Evolutionary conservation across 306 rosid species (phyloP), one percentile per base, ranked within the genome.

Genomic region (Cajanus cajan): DNA sequence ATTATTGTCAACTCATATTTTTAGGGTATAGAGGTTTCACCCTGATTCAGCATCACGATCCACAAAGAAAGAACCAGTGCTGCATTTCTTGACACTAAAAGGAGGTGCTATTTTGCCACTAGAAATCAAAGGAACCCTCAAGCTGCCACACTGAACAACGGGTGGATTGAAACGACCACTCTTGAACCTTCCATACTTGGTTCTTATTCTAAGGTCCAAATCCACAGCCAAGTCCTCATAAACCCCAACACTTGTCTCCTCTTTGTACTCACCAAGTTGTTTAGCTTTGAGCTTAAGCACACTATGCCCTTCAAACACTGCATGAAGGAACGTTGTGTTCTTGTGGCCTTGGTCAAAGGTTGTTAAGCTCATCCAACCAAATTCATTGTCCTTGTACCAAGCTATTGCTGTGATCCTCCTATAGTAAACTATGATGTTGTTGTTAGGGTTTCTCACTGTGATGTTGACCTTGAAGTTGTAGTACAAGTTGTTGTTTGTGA

Each of bases 301-400:
- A 44, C 69, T 65, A 0, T 74, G 21, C 1, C 88, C 88, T 41
- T 73, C 11, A 52, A 85, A 85, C 11, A 9, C 62, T 3, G 52
- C 76, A 1, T 59, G 78, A 11, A 85, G 71, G 31, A 72, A 63
- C 6, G 70, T 82, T 0, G 86, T 86, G 11, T 82, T 86, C 69
- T 79, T 82, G 25, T 82, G 80, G 1, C 86, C 89, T 83, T 82
- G 89, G 2, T 76, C 80, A 65, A 86, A 86, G 34, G 86, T 87
- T 24, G 79, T 4, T 34, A 85, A 57, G 12, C 15, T 62, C 28
- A 70, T 67, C 1, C 7, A 0, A 33, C 11, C 39, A 24, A 83
- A 79, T 0, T 1, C 21, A 12, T 55, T 83, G 0, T 83, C 72
- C 59, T 77, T 82, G 81, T 83, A 83, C 80, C 76, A 71, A n/a